A percentile compares a stretch with the other conserved stretches of the same genome.
phyloP scores from a whole-genome alignment of 192 early-diverging fungal species.

The Coemansia sp. region DNA sequence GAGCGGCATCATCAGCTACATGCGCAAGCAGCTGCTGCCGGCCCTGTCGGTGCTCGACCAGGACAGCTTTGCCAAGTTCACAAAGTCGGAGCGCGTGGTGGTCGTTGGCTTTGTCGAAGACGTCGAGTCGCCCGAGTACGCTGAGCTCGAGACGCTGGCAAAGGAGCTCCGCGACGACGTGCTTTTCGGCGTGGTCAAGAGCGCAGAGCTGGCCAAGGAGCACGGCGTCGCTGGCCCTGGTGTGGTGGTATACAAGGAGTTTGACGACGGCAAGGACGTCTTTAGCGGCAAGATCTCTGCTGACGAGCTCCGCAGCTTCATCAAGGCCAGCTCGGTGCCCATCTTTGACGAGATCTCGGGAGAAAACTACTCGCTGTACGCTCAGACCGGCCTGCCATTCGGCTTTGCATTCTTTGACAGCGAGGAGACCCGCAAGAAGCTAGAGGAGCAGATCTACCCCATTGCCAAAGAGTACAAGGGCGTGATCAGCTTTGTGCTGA shows the following conservation, averaged over 20 bases:
- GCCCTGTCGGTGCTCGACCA: conserved; percentile 68
- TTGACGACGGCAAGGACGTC: conserved; percentile 82
- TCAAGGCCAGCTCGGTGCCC: conserved; percentile 80
- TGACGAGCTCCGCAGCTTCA: conserved; percentile 61
- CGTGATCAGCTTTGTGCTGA: conserved; percentile 87
- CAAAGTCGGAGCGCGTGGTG: conserved; percentile 83
- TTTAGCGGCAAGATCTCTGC: conserved; percentile 63
- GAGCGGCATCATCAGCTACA: conserved; percentile 83
- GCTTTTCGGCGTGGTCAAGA: conserved; percentile 77
- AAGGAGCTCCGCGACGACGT: conserved; percentile 82
- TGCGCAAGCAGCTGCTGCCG: conserved; percentile 92
- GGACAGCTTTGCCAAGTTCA: conserved; percentile 73
- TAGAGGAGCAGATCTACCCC: conserved; percentile 62
- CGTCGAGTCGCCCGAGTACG: conserved; percentile 63
- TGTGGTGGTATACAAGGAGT: conserved; percentile 85
- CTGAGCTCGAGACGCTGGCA: conserved; percentile 66
- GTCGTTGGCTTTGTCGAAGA: conserved; percentile 79
- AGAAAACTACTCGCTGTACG: conserved; percentile 86
- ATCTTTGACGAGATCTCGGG: conserved; percentile 87
- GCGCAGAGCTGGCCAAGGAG: conserved; percentile 58
- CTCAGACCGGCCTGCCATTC: conserved; percentile 83
- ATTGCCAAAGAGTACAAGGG: conserved; percentile 86
- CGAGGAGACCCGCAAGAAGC: conserved; percentile 58
- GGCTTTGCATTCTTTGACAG: conserved; percentile 82
- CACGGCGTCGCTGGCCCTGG: conserved; percentile 60